phyloP scores from a whole-genome alignment of 2,329 filamentous ascomycete species.

The Allantophomopsis lycopodina region DNA sequence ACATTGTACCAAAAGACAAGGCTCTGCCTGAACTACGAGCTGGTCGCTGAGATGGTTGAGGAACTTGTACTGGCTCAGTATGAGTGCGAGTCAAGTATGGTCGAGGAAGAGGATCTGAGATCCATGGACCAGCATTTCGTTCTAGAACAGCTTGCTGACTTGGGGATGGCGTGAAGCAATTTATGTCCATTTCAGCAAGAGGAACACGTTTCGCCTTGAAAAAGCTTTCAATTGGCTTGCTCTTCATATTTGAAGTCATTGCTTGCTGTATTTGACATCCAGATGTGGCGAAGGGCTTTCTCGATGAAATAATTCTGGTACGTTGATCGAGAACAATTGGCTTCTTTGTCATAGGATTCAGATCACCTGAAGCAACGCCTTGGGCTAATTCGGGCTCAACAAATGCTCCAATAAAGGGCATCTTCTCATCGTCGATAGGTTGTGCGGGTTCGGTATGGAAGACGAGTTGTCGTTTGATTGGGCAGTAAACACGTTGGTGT shows the following conservation, averaged over 20 bases:
- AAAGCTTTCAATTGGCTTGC: conserved; percentile 49
- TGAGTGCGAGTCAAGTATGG: conserved; percentile 11
- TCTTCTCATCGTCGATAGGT: conserved; percentile 49
- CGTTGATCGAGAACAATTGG: conserved; percentile 22
- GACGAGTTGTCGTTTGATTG: conserved; percentile 54
- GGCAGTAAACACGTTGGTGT: conserved; percentile 90
- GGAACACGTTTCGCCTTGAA: conserved; percentile 51
- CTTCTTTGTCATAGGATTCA: conserved; percentile 82
- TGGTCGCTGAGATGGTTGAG: conserved; percentile 19
- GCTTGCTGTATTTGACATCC: conserved; percentile 7
- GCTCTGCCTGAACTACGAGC: conserved; percentile 22
- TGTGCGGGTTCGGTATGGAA: conserved; percentile 56
- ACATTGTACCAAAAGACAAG: conserved; percentile 21
- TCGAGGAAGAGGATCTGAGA: conserved; percentile 29
- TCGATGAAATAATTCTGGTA: conserved; percentile 7
- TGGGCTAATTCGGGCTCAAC: conserved; percentile 57
- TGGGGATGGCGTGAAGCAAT: conserved; percentile 51
- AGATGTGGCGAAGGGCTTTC: conserved; percentile 8
- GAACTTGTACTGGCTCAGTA: conserved; percentile 16
- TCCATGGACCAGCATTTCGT: conserved; percentile 39
- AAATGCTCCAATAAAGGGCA: conserved; percentile 69
- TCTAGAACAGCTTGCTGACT: conserved; percentile 46
- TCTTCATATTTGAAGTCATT: conserved; percentile 36
- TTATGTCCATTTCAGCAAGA: conserved; percentile 53
- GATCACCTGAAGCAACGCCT: conserved; percentile 65